Conservation (phyloP, 208 protist species). For the Leishmania aethiopica region DNA sequence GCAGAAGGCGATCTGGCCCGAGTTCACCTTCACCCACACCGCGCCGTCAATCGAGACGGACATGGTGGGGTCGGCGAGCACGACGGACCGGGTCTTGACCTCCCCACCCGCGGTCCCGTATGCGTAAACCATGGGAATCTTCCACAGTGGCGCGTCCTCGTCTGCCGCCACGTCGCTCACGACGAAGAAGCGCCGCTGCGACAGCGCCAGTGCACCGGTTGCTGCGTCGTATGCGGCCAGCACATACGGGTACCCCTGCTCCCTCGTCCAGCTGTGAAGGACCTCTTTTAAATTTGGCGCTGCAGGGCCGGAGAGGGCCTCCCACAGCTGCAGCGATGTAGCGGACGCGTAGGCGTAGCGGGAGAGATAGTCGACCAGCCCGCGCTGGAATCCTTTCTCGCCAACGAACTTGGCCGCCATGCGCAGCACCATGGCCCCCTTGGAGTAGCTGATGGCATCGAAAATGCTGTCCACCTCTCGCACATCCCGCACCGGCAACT, state of each 20-base stretch:
- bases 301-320: constrained; percentile 64
- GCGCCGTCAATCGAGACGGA: constrained; percentile 17
- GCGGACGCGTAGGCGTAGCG: constrained; percentile 78
- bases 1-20: constrained; percentile 73
- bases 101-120: constrained; percentile 25
- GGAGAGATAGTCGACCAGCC: constrained; percentile 78
- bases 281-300: constrained; percentile 62
- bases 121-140: constrained; percentile 52
- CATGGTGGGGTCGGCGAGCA: constrained; percentile 27
- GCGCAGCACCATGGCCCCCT: constrained; percentile 83
- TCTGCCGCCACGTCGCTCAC: constrained; percentile 32
- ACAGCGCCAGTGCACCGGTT: constrained; percentile 25
- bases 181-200: constrained; percentile 53
- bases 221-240: constrained; percentile 19
- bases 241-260: constrained; percentile 82
- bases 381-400: constrained; percentile 74
- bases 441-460: constrained; percentile 93
- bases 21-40: constrained; percentile 79
- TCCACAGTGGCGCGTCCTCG: constrained; percentile 70
- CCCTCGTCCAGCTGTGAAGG: constrained; percentile 68
- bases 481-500: constrained; percentile 85
- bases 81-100: constrained; percentile 11
- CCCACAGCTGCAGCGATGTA: constrained; percentile 87
- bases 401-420: constrained; percentile 91
- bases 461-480: constrained; percentile 94